Conservation (phyloP, 83 land plant species). For the Diphasiastrum complanatum region DNA sequence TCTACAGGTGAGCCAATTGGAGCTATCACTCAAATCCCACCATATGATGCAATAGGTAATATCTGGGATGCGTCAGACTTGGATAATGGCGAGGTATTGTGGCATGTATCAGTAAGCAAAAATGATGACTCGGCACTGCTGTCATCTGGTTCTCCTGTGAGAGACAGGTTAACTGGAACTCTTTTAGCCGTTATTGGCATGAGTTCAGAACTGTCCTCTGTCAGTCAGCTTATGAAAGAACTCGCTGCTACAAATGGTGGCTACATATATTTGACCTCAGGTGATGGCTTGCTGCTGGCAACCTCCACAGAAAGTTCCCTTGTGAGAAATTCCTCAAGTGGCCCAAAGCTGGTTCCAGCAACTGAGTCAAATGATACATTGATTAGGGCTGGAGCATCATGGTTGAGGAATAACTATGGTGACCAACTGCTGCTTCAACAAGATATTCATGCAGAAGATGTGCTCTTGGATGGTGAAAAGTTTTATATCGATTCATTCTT, state of each 20-base stretch:
- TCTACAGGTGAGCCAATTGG: conserved; percentile 40
- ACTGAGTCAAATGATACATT: conserved; percentile 45
- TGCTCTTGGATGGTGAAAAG: conserved; percentile 33
- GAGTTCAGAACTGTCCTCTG: conserved; percentile 62
- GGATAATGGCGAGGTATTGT: conserved; percentile 55
- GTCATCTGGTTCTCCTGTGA: conserved; percentile 65
- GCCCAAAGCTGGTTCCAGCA: conserved; percentile 50
- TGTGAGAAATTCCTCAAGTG: conserved; percentile 28
- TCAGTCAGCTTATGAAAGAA: conserved; percentile 64
- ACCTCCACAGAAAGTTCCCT: conserved; percentile 61
- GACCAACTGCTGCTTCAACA: conserved; percentile 27
- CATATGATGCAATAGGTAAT: conserved; percentile 45
- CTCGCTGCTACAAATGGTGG: conserved; percentile 59
- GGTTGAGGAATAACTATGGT: conserved; percentile 45
- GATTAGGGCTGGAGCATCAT: conserved; percentile 56
- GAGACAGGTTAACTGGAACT: conserved; percentile 32
- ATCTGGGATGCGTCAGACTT: conserved; percentile 54
- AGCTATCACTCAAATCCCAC: conserved; percentile 29
- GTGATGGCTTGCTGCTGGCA: conserved; percentile 61
- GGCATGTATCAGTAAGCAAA: conserved; percentile 70
- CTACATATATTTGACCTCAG: conserved; percentile 58
- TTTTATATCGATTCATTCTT: conserved; percentile 67
- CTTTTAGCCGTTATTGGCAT: conserved; percentile 65
- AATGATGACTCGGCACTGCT: conserved; percentile 50
- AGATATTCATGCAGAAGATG: conserved; percentile 56